Evolutionary conservation across 495 filamentous ascomycete species (phyloP), one percentile per base, ranked within the genome.

Genomic region (Aspergillus carlsbadensis): DNA sequence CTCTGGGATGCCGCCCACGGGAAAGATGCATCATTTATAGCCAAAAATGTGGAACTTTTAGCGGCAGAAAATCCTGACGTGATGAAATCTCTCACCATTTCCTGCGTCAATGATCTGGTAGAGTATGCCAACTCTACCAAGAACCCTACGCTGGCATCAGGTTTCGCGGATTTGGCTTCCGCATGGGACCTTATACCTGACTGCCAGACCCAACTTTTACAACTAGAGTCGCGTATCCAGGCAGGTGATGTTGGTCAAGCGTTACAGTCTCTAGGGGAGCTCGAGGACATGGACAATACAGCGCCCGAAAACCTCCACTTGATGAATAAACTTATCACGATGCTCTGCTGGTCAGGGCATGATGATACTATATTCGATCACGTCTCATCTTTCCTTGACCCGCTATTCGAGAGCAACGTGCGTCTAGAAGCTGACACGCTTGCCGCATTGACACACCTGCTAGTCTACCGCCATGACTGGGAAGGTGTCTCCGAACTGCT

Each of bases 401-500:
- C 92, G 47, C 73, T 98, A 1, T 84, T 87, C 56, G 84, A 91
- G 59, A 85, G 87, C 26, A 78, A 84, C 49, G 79, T 82, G 10
- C 79, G 73, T 11, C 72, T 98, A 5, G 86, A 88, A 33, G 76
- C 87, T 10, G 79, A 83, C 21, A 96, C 92, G 0, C 80, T 94
- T 14, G 81, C 84, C 10, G 78, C 84, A 5, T 81, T 97, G 54
- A 85, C 84, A 51, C 71, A 80, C 47, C 70, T 88, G 47, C 86
- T 95, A 48, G 81, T 97, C 14, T 71, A 81, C 47, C 82, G 87
- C 29, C 87, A 88, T 56, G 85, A 93, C 65, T 79, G 84, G 54
- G 79, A 83, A 51, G 89, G 91, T 44, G 84, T 90, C 3, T 84
- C 88, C 40, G 87, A 93, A 59, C 80, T 96, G 5, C 83, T 98